Base-by-base conservation (phyloP, 2,329 filamentous ascomycete species). In the Whalleya microplaca region DNA sequence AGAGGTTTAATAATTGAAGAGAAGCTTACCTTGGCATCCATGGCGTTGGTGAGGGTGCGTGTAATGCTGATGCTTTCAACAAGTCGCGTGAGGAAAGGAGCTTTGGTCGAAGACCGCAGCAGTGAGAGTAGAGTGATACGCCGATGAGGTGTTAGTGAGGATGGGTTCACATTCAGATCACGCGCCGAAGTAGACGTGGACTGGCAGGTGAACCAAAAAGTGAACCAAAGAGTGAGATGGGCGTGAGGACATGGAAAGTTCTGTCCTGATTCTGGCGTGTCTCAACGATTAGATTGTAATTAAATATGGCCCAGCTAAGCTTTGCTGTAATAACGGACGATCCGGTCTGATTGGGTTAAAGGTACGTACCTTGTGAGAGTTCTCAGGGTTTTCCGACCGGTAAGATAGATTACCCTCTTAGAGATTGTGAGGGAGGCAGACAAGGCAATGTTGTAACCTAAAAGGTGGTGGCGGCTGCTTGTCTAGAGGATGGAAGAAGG, bases 1-100 rank as follows among this genome's bases (percentile, higher is more conserved):
- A 14, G 45, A 21, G 47, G 42, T 29, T 16, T 18, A 41, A 44
- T 19, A 6, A 42, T 40, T 4, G 16, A 42, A 43, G 40, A 49
- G 16, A 45, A 45, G 63, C 66, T 64, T 66, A 67, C 67, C 58
- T 52, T 65, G 20, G 62, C 59, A 48, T 70, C 66, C 67, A 70
- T 70, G 20, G 21, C 52, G 41, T 43, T 29, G 27, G 14, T 21
- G 50, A 45, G 18, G 29, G 37, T 37, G 37, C 37, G 40, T 37
- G 49, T 45, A 37, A 42, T 27, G 47, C 45, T 43, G 49, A 49
- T 51, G 9, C 16, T 55, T 42, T 37, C 37, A 40, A 54, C 41
- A 51, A 48, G 45, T 58, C 54, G 53, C 50, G 52, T 54, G 42
- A 42, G 48, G 45, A 8, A 32, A 21, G 44, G 40, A 58, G 59